Evolutionary conservation across 2,329 filamentous ascomycete genomes (phyloP).

Genomic region (Phyllosticta capitalensis): DNA sequence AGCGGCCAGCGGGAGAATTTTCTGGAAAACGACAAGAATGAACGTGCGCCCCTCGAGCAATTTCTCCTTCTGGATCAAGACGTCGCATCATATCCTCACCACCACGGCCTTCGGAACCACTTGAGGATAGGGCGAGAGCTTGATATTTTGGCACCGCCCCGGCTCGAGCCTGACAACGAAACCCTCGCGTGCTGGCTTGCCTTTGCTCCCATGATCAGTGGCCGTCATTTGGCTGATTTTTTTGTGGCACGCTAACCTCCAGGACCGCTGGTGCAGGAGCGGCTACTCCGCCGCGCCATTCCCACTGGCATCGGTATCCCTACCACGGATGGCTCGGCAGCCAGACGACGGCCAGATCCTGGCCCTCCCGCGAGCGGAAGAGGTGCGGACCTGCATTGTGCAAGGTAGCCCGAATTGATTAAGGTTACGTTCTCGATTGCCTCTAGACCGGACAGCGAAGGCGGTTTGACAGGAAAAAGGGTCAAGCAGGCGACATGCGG

Average conservation of each 20-base stretch:
- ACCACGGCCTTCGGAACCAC: not conserved
- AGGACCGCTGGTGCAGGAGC: not conserved
- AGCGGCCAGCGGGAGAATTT: slow-evolving; percentile 11
- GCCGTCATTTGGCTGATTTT: not conserved
- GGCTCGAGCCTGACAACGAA: not conserved
- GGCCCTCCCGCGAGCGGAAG: slow-evolving; percentile 11
- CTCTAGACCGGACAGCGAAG: not conserved
- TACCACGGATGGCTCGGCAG: slow-evolving; percentile 10
- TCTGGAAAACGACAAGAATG: slow-evolving; percentile 6
- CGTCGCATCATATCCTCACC: not conserved
- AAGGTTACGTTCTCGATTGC: slow-evolving; percentile 9
- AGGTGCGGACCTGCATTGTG: slow-evolving; percentile 6
- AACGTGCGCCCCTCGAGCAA: slow-evolving; percentile 3
- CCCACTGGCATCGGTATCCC: not conserved
- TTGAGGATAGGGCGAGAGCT: not conserved
- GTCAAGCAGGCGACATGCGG: not conserved
- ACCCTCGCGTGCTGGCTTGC: not conserved
- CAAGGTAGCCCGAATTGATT: slow-evolving; percentile 1
- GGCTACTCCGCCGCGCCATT: not conserved
- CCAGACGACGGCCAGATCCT: slow-evolving; percentile 9
- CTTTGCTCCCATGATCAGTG: not conserved
- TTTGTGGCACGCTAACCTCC: slow-evolving; percentile 3
- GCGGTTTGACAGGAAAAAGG: not conserved
- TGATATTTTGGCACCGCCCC: not conserved
- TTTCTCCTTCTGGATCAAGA: not conserved